Base-by-base conservation (phyloP, 1,139 yeast genomes). In the Saccharomycopsis crataegensis region DNA sequence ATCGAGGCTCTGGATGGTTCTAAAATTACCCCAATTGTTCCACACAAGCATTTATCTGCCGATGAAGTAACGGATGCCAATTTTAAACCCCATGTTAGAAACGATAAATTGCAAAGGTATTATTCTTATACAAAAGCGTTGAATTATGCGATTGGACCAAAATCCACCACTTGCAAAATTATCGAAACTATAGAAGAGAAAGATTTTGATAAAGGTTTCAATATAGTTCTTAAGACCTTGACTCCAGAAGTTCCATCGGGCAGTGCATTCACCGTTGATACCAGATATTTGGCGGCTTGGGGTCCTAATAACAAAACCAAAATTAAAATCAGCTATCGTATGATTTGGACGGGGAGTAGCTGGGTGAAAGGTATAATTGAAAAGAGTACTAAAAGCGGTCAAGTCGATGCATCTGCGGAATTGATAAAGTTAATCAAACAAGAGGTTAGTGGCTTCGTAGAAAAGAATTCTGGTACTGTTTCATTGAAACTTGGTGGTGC, bases 181-280 rank as follows among this genome's bases (percentile, higher is more conserved):
- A 79, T 81, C 0, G 99, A 93, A 61, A 76, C 78, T 7, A 65
- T 88, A 38, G 79, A 83, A 50, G 75, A 77, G 49, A 71, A 83
- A 44, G 77, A 80, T 11, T 71, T 83, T 46, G 77, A 80, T 8
- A 70, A 75, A 41, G 74, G 70, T 57, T 78, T 86, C 40, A 72
- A 78, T 45, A 83, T 88, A 2, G 77, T 80, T 28, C 91, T 86
- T 59, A 67, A 77, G 1, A 86, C 96, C 0, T 76, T 76, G 47
- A 88, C 96, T 0, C 99, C 99, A 0, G 97, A 93, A 69, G 97
- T 93, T 17, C 99, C 99, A 0, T 85, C 93, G 57, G 99, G 99
- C 8, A 79, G 77, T 60, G 75, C 91, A 1, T 93, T 93, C 66
- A 75, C 79, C 52, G 85, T 91, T 7, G 77, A 79, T 54, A 86